Evolutionary conservation across 2,329 filamentous ascomycete species (phyloP).

Genomic region (Colletotrichum sansevieriae): DNA sequence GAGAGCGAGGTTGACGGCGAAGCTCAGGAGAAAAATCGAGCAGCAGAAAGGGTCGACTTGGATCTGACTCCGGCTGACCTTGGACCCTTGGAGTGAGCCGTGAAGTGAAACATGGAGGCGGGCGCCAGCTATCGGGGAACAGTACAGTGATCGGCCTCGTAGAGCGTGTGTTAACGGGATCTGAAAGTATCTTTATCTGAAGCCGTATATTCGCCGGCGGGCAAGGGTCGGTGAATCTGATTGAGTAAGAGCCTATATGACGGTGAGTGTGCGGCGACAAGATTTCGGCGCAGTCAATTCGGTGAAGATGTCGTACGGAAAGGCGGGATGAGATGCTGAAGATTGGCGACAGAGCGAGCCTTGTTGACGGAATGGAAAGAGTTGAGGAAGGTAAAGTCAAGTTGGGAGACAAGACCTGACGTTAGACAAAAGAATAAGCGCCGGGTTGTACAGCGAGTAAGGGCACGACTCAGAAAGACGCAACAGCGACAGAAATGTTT

Average conservation of each 20-base stretch:
- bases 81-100: constrained; percentile 34
- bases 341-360: background rate
- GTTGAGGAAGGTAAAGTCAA: background rate
- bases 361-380: constrained; percentile 2
- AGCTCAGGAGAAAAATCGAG: constrained; percentile 11
- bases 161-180: background rate
- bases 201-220: background rate
- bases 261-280: background rate
- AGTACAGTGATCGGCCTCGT: background rate
- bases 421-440: background rate
- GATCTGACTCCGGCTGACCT: constrained; percentile 31
- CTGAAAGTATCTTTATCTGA: constrained; percentile 2
- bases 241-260: background rate
- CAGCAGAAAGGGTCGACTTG: constrained; percentile 2
- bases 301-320: constrained; percentile 9
- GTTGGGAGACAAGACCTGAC: background rate
- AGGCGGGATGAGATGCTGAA: background rate
- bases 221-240: constrained; percentile 14
- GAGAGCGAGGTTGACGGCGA: background rate
- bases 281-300: constrained; percentile 11
- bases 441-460: constrained; percentile 31
- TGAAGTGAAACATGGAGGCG: constrained; percentile 40
- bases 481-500: constrained; percentile 27
- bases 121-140: constrained; percentile 27
- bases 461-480: constrained; percentile 33